Evolutionary conservation across 2,329 filamentous ascomycete species (phyloP).

Genomic region (Westerdykella sp.): DNA sequence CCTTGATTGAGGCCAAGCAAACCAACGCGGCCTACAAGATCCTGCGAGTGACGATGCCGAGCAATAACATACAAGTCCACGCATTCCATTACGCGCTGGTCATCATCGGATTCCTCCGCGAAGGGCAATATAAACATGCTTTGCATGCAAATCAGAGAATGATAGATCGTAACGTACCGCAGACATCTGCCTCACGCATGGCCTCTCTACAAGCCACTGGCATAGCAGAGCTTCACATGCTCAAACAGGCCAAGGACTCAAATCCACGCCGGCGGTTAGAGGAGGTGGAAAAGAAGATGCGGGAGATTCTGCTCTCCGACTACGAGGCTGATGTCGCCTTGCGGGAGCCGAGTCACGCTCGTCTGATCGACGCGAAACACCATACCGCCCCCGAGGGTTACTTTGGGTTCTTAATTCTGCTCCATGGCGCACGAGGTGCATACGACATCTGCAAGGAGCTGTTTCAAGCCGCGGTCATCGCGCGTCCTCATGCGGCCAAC

Average conservation of each 20-base stretch:
- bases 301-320: conserved; percentile 19
- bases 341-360: conserved; percentile 19
- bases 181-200: conserved; percentile 41
- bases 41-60: conserved; percentile 45
- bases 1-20: conserved; percentile 47
- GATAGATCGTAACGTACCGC: conserved; percentile 32
- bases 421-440: conserved; percentile 46
- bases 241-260: conserved; percentile 10
- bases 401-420: conserved; percentile 51
- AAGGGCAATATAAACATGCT: conserved; percentile 42
- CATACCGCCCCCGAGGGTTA: conserved; percentile 46
- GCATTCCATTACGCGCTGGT: conserved; percentile 50
- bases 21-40: conserved; percentile 53
- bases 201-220: conserved; percentile 30
- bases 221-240: conserved; percentile 13
- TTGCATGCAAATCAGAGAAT: conserved; percentile 46
- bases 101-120: conserved; percentile 46
- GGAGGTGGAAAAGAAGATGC: conserved; percentile 22
- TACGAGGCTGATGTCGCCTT: conserved; percentile 26
- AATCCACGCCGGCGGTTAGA: conserved; percentile 16
- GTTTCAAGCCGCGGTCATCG: conserved; percentile 15
- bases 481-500: conserved; percentile 3
- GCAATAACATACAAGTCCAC: conserved; percentile 39
- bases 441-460: conserved; percentile 36
- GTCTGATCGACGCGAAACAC: conserved; percentile 20